These are phyloP conservation scores for Mycena leptocephala DNA, from an alignment of 768 basidiomycete species.

Conservation along the genomic window DNA sequence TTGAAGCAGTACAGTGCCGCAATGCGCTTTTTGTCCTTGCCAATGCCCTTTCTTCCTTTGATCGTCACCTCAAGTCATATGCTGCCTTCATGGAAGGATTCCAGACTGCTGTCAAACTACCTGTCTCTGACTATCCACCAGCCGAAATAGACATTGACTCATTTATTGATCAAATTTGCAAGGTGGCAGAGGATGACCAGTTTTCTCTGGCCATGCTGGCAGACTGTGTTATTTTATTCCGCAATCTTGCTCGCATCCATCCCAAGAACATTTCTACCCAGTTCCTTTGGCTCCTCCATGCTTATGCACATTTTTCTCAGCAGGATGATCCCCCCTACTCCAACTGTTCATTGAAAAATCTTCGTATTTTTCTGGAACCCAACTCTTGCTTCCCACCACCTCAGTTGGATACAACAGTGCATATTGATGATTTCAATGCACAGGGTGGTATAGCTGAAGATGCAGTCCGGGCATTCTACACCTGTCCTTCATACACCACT, in stretches of 20 bases:
- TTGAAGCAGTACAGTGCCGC: not conserved
- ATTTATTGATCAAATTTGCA: slow-evolving; percentile 16
- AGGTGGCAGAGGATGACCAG: not conserved
- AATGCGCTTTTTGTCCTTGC: not conserved
- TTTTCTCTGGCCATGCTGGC: slow-evolving; percentile 1
- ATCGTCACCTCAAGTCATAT: slow-evolving; percentile 1
- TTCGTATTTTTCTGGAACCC: slow-evolving; percentile 12
- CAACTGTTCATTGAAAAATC: not conserved
- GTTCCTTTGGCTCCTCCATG: slow-evolving; percentile 22
- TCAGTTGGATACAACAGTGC: not conserved
- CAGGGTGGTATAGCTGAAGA: no score
- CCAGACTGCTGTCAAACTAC: not conserved
- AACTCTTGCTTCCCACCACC: not conserved
- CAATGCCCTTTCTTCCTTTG: not conserved
- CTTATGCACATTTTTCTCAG: not conserved
- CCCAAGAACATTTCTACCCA: not conserved
- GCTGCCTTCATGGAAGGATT: not conserved
- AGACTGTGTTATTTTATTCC: not conserved
- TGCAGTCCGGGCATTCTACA: no score
- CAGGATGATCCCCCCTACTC: not conserved
- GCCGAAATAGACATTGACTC: not conserved
- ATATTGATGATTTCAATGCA: no score
- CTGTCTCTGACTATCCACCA: not conserved
- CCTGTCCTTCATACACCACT: no score
- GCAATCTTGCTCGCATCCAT: not conserved